Percentiles rank a stretch among this genome's conserved stretches.
phyloP scores from a whole-genome alignment of 352 stramenopile genomes.

The Phytophthora foliorum region DNA sequence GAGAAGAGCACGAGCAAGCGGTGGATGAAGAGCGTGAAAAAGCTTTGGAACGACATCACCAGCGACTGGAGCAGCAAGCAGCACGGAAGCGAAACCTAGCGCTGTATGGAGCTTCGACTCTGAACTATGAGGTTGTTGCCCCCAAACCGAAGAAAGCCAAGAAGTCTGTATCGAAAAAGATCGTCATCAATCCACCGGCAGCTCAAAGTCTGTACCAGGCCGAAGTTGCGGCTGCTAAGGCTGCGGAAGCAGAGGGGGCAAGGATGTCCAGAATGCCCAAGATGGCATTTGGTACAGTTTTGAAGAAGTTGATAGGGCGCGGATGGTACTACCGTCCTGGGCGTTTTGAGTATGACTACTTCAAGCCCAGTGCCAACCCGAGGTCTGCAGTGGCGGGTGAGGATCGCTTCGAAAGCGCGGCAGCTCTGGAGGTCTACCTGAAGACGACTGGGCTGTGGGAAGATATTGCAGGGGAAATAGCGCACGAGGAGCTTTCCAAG shows the following conservation, averaged over 20 bases:
- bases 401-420: constrained; percentile 81
- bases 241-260: constrained; percentile 8
- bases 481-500: constrained; percentile 28
- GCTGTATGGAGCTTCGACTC: constrained; percentile 16
- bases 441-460: constrained; percentile 73
- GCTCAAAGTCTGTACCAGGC: constrained; percentile 32
- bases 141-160: constrained; percentile 40
- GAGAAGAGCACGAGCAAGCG: constrained; percentile 56
- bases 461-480: constrained; percentile 51
- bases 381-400: constrained; percentile 65
- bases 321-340: constrained; percentile 80
- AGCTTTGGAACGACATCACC: constrained; percentile 50
- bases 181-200: constrained; percentile 7
- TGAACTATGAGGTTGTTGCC: constrained; percentile 4
- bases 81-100: constrained; percentile 34
- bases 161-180: constrained; percentile 37
- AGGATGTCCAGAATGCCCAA: constrained; percentile 33
- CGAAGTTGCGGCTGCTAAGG: constrained; percentile 34
- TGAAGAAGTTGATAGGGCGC: constrained; percentile 59
- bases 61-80: constrained; percentile 46
- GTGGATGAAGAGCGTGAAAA: constrained; percentile 66
- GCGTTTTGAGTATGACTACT: constrained; percentile 89
- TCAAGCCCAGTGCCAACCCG: constrained; percentile 66
- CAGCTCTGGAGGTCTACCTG: constrained; percentile 74
- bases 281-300: constrained; percentile 68